Conservation (phyloP, 139 green algal species). For the Tetradesmus obliquus region DNA sequence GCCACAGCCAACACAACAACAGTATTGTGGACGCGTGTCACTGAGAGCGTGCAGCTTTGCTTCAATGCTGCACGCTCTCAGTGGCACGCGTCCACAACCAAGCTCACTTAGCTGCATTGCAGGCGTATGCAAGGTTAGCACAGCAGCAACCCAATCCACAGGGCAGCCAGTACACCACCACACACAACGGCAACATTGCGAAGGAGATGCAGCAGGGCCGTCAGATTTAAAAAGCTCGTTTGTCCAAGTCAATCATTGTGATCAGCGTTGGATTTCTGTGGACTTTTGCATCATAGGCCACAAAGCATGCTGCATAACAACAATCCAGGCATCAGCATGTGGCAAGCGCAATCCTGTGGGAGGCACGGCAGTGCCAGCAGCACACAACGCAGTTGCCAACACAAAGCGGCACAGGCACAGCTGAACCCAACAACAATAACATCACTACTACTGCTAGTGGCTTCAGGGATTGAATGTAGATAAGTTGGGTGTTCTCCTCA, state of each 20-base stretch:
- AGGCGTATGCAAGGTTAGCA: background rate
- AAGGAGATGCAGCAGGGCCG: background rate
- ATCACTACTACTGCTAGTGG: no score
- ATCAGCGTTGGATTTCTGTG: constrained; percentile 46
- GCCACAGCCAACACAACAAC: no score
- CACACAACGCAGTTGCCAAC: no score
- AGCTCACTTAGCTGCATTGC: background rate
- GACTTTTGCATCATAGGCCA: constrained; percentile 39
- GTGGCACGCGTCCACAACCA: background rate
- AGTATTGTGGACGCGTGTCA: no score
- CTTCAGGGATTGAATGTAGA: no score
- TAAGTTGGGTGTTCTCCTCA: no score
- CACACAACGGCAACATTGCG: background rate
- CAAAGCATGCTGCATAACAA: background rate
- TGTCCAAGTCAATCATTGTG: background rate
- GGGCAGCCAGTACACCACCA: background rate
- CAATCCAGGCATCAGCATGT: background rate
- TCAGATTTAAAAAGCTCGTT: constrained; percentile 50
- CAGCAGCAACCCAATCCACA: background rate
- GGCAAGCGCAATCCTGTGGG: no score
- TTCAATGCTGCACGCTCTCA: no score
- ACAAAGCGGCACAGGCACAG: no score
- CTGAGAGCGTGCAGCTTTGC: no score
- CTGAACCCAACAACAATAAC: no score
- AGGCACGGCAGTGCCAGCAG: no score